Base-by-base conservation (phyloP, 2,329 filamentous ascomycete species). In the Metarhizium brunneum region DNA sequence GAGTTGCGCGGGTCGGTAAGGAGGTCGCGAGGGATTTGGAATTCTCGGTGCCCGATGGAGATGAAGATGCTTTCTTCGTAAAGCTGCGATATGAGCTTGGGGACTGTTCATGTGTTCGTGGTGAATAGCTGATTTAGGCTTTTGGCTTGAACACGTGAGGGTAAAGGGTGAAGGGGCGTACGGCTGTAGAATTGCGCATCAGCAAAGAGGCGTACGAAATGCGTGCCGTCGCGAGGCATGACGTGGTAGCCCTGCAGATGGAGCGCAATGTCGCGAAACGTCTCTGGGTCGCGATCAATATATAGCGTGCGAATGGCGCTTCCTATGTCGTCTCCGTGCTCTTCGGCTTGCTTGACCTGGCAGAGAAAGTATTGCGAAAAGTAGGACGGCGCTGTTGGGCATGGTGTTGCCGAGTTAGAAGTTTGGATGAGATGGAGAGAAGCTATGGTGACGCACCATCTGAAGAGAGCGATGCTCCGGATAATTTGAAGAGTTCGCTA, bases 241-340 rank as follows among this genome's bases (percentile, higher is more conserved):
- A 96, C 81, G 73, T 95, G 87, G 69, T 97, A 97, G 49, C 92
- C 90, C 74, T 96, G 92, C 25, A 97, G 77, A 75, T 97, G 92
- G 55, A 92, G 78, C 42, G 88, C 87, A 60, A 97, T 96, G 66
- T 96, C 90, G 64, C 80, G 81, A 69, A 97, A 97, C 0, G 91
- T 96, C 14, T 78, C 78, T 0, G 92, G 92, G 70, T 97, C 92
- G 58, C 92, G 87, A 70, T 97, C 92, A 65, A 97, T 96, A 72
- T 96, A 96, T 6, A 97, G 78, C 0, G 92, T 96, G 61, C 87
- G 85, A 57, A 95, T 76, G 29, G 47, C 70, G 5, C 65, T 61
- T 43, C 65, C 69, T 5, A 72, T 56, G 55, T 81, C 79, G 54
- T 83, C 78, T 57, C 81, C 81, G 55, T 79, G 79, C 50, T 81